Evolutionary conservation across 2,329 filamentous ascomycete genomes (phyloP), one percentile per base, ranked within the genome.

Genomic region (Penicillium palitans): DNA sequence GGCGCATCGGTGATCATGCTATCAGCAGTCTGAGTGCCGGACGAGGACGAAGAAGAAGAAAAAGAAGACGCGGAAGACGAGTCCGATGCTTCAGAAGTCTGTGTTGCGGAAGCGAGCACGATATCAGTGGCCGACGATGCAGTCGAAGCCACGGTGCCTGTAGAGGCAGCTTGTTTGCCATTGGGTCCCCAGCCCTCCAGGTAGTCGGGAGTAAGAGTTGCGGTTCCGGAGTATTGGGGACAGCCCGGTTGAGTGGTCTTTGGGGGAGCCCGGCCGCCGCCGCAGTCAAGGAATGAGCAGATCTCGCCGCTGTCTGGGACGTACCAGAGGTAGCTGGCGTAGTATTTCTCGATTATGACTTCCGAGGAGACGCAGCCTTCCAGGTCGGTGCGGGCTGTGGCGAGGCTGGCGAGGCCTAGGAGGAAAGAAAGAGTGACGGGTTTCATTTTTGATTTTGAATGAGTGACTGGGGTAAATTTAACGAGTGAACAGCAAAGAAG

Each of bases 161-260:
- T 62, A 10, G 57, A 52, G 17, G 64, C 61, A 29, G 58, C 59
- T 31, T 62, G 55, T 45, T 64, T 67, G 44, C 59, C 64, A 21
- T 60, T 66, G 24, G 66, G 64, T 0, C 66, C 66, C 29, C 57
- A 68, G 19, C 66, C 66, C 13, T 61, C 61, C 19, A 69, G 27
- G 33, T 68, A 69, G 59, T 61, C 66, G 29, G 66, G 53, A 2
- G 63, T 65, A n/a, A 65, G 44, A 9, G 64, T 66, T 17, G 55
- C 65, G 0, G 70, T 69, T 8, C 69, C 70, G 7, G 60, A 59
- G 55, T 72, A 71, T 17, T 55, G 45, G 0, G 68, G 65, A 44
- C 87, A 90, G 2, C 86, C 87, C 0, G 87, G 87, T 24, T 86
- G 82, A 27, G 80, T 82, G 17, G 82, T 84, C 78, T 85, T 88